Base-by-base conservation (phyloP, 2,329 filamentous ascomycete genomes). In the Teratosphaeriaceae sp. region DNA sequence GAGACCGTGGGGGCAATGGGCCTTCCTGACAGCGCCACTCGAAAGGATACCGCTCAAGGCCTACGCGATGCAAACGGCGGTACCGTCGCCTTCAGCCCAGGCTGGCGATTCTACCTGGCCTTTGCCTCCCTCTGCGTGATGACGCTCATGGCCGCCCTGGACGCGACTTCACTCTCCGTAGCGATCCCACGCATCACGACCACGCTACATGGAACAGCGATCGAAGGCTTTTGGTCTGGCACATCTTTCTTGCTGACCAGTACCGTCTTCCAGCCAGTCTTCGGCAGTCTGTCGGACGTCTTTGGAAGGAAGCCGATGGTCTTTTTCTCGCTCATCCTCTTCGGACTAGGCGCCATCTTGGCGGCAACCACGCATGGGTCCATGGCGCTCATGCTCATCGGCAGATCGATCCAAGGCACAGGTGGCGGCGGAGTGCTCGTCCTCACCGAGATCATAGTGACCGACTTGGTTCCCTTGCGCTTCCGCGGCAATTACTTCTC, bases 401-500 rank as follows among this genome's bases (percentile, higher is more conserved):
- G 26, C 3, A 20, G 38, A 18, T 31, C 38, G 3, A 21, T 41
- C 3, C 26, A 31, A 15, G 38, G 38, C 8, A 34, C 33, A 7
- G 38, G 38, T 5, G 38, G 38, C 16, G 38, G 38, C 15, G 38
- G 38, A 3, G 18, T 41, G 5, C 7, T 26, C 3, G 31, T 24
- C 3, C 12, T 42, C 3, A 23, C 18, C 7, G 31, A 24, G 15
- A 42, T 68, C 39, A 70, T 71, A 46, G 60, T 72, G 18, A 60
- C 63, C n/a, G 62, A 58, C 47, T 65, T 62, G 12, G 65, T 71
- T 1, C 65, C 68, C n/a, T 60, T 72, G n/a, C 55, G 55, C 13
- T 60, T 65, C 40, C 64, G 72, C 24, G 70, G 71, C 2, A 62
- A 64, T 0, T 73, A 71, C 50, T 69, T 66, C 48, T 68, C 68